Base-by-base conservation (phyloP, 2,329 filamentous ascomycete species). In the Diaporthe batatas region DNA sequence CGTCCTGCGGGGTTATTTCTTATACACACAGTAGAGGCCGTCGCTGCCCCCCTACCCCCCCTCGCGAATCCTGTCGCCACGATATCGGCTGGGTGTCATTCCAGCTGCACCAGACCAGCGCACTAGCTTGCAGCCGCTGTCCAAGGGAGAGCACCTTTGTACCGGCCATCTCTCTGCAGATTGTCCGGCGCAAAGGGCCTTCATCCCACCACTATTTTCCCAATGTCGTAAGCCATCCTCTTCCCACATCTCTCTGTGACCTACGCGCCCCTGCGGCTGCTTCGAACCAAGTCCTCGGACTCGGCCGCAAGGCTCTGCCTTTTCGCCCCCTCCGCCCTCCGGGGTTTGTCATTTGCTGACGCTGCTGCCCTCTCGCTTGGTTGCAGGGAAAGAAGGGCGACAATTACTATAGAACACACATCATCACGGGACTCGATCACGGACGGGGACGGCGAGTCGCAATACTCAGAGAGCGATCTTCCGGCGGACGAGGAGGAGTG, bases 131-230 rank as follows among this genome's bases (percentile, higher is more conserved):
- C 36, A 72, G 54, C 57, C 42, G 39, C 65, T 53, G 39, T 49
- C 42, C 58, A 64, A 54, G 57, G 42, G 58, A 71, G 62, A 65
- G 76, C 80, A 78, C 81, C 81, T 84, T 84, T 84, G 77, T 83
- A 86, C 83, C 82, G 84, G 81, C 84, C 80, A 79, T 84, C 82
- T 83, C 77, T 47, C 78, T 76, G 78, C 73, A 81, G 83, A 84
- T 83, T 77, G 85, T 87, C 82, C 85, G 79, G 83, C 83, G 86
- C 82, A 79, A 82, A 85, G 81, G 81, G 82, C 80, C 81, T 79
- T 78, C 78, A 76, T 76, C 76, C 73, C 74, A 74, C 68, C 73
- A 57, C 23, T 54, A 21, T 73, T 73, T 77, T 80, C 75, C 79
- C 79, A 81, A 83, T 83, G 81, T 81, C 80, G 73, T 74, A 67